Evolutionary conservation across 2,329 filamentous ascomycete genomes (phyloP).

Genomic region (Neobulgaria alba): DNA sequence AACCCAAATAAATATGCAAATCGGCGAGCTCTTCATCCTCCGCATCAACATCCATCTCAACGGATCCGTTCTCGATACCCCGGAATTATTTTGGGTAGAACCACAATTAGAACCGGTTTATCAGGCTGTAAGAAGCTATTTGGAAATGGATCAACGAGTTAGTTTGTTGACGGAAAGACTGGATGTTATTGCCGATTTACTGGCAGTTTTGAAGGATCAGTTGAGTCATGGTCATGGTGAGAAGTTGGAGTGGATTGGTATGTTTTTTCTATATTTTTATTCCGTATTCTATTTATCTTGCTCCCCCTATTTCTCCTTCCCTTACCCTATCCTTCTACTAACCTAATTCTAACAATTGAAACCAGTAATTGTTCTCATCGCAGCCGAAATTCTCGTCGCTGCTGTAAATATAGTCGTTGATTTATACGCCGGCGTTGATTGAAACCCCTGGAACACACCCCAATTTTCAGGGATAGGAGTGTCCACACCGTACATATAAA

Average conservation of each 20-base stretch:
- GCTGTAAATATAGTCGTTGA: slow-evolving; percentile 94
- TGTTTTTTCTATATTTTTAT: too few relatives aligned
- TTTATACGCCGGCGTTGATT: slow-evolving; percentile 64
- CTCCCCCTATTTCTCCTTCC: not conserved
- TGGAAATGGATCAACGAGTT: slow-evolving; percentile 97
- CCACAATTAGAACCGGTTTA: slow-evolving; percentile 95
- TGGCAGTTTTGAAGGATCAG: slow-evolving; percentile 92
- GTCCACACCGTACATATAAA: too few relatives aligned
- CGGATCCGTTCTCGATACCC: slow-evolving; percentile 90
- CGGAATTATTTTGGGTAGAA: slow-evolving; percentile 97
- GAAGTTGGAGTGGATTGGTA: slow-evolving; percentile 84
- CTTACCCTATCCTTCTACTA: not conserved
- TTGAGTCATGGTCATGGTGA: slow-evolving; percentile 87
- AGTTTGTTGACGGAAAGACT: slow-evolving; percentile 80
- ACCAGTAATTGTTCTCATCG: slow-evolving; percentile 86
- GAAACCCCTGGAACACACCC: too few relatives aligned
- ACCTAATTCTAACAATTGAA: slow-evolving; percentile 8
- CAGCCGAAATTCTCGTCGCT: slow-evolving; percentile 87
- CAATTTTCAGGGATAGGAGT: too few relatives aligned
- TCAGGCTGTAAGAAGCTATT: slow-evolving; percentile 85
- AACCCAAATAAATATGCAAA: slow-evolving; percentile 97
- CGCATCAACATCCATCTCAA: slow-evolving; percentile 98
- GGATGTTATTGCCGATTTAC: slow-evolving; percentile 84
- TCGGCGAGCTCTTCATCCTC: slow-evolving; percentile 94
- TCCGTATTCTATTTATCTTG: too few relatives aligned